A percentile compares a stretch with the other conserved stretches of the same genome.
Evolutionary conservation across 2,329 filamentous ascomycete genomes (phyloP).

Genomic region (Diaporthe ilicicola): DNA sequence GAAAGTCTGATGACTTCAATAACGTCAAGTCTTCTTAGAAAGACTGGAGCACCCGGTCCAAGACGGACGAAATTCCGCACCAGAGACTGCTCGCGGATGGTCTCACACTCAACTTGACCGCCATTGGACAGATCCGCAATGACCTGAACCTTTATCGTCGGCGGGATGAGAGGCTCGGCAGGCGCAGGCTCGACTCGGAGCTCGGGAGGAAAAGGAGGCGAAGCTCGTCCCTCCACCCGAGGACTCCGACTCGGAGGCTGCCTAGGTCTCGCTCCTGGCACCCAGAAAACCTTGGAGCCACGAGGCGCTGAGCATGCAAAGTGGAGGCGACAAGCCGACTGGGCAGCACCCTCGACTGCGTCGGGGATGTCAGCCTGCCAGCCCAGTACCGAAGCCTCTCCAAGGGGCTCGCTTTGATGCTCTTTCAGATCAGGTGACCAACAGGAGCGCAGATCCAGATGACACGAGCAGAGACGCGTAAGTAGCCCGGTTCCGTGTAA

Average conservation of each 20-base stretch:
- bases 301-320: neutral
- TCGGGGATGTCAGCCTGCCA: neutral
- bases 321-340: neutral
- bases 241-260: neutral
- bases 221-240: slow-evolving; percentile 1
- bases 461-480: slow-evolving; percentile 6
- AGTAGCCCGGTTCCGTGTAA: neutral
- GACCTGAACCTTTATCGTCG: slow-evolving; percentile 13
- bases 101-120: slow-evolving; percentile 11
- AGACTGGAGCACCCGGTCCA: slow-evolving; percentile 10
- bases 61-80: slow-evolving; percentile 20
- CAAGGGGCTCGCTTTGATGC: neutral
- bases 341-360: neutral
- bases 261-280: neutral
- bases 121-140: slow-evolving; percentile 4
- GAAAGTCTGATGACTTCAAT: slow-evolving; percentile 39
- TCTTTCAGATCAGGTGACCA: too few relatives aligned
- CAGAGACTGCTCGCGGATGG: slow-evolving; percentile 13
- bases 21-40: slow-evolving; percentile 42
- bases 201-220: slow-evolving; percentile 6
- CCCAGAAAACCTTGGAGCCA: neutral
- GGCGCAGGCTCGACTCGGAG: slow-evolving; percentile 11
- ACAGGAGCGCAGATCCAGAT: neutral
- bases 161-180: slow-evolving; percentile 16
- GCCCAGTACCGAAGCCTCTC: neutral